These are phyloP conservation scores for Albifimbria verrucaria DNA, from an alignment of 2,329 filamentous ascomycete genomes.

Conservation along the genomic window DNA sequence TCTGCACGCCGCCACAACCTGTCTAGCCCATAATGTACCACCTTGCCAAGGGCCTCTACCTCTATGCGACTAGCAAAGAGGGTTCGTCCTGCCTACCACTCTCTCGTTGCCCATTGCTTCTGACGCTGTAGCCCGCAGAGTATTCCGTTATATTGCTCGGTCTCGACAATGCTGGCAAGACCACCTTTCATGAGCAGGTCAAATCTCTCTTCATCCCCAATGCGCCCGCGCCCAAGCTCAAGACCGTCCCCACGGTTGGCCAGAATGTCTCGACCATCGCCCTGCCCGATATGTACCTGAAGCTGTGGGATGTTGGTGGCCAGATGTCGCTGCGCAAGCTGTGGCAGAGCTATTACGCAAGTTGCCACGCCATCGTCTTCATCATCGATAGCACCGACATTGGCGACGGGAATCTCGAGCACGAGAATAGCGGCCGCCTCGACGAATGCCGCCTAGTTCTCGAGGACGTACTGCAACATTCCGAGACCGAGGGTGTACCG, in stretches of 20 bases:
- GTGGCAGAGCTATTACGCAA: constrained; percentile 94
- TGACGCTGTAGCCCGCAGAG: constrained; percentile 50
- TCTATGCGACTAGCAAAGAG: constrained; percentile 96
- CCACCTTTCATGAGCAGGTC: constrained; percentile 94
- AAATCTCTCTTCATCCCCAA: constrained; percentile 77
- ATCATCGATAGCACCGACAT: constrained; percentile 95
- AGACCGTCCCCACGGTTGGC: constrained; percentile 94
- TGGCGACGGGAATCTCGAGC: constrained; percentile 70
- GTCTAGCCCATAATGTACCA: constrained; percentile 70
- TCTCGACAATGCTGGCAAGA: constrained; percentile 97
- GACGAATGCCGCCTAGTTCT: constrained; percentile 88
- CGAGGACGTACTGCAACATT: constrained; percentile 83
- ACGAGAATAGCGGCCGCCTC: constrained; percentile 55
- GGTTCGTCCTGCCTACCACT: constrained; percentile 45
- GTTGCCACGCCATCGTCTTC: constrained; percentile 95
- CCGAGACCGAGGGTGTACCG: constrained; percentile 87
- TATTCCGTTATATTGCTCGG: constrained; percentile 97
- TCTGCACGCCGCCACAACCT: neutral
- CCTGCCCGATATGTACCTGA: constrained; percentile 91
- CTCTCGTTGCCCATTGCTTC: constrained; percentile 6
- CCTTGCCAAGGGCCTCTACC: constrained; percentile 89
- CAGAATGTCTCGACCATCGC: constrained; percentile 94
- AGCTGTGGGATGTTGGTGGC: constrained; percentile 97
- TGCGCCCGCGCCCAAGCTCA: constrained; percentile 62
- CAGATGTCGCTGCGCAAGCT: constrained; percentile 84